These are phyloP conservation scores for Manihot esculenta DNA, from an alignment of 441 rosid species.

Conservation along the genomic window DNA sequence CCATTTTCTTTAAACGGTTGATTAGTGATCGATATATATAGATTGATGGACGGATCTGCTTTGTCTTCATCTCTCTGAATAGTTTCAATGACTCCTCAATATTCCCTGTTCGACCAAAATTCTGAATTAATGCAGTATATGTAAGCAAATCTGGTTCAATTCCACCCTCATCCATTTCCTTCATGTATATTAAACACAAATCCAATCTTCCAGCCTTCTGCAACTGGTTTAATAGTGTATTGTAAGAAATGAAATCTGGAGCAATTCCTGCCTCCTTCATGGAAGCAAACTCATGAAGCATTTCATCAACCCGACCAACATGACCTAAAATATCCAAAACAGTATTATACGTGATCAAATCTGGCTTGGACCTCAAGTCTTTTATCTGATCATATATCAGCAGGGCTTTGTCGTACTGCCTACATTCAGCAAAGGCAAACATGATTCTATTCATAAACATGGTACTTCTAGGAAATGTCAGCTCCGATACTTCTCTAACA, in stretches of 20 bases:
- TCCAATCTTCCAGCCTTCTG: constrained; percentile 70
- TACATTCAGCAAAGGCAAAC: constrained; percentile 58
- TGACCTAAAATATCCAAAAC: constrained; percentile 66
- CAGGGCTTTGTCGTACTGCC: constrained; percentile 68
- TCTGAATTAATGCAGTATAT: constrained; percentile 68
- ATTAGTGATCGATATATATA: constrained; percentile 61
- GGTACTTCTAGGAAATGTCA: constrained; percentile 43
- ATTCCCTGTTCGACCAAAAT: constrained; percentile 73
- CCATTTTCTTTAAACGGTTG: constrained; percentile 58
- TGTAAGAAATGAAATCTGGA: constrained; percentile 65
- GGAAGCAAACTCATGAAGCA: constrained; percentile 48
- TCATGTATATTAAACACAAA: constrained; percentile 48
- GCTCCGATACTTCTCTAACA: constrained; percentile 48
- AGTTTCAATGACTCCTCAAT: constrained; percentile 55
- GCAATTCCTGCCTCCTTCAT: constrained; percentile 63
- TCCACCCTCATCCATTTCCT: constrained; percentile 59
- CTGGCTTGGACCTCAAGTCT: constrained; percentile 53
- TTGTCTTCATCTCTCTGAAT: constrained; percentile 67
- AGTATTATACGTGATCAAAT: constrained; percentile 66
- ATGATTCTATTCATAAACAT: constrained; percentile 58
- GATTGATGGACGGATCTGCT: constrained; percentile 60
- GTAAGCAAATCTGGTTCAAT: constrained; percentile 74
- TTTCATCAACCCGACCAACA: constrained; percentile 53
- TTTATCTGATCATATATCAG: constrained; percentile 51
- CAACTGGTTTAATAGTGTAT: constrained; percentile 63